Evolutionary conservation across 768 basidiomycete genomes (phyloP), one percentile per base, ranked within the genome.

Genomic region (Nevesoporus exiguus): DNA sequence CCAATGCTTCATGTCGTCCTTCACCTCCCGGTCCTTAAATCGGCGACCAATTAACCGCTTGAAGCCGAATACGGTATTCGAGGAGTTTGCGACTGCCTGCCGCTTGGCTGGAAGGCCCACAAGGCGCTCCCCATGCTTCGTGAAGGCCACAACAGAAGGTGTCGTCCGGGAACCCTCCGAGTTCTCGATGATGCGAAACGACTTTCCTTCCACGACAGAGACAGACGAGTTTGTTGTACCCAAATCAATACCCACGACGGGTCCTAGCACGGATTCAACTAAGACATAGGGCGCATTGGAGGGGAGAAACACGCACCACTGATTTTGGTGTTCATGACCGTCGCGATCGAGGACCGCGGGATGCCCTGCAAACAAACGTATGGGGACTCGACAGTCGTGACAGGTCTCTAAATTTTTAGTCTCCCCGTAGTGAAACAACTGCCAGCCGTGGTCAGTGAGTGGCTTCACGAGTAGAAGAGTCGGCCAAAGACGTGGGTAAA

Each of bases 91-190:
- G 44, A 97, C 92, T 2, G 93, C 94, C 72, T 98, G 96, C 46
- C 95, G 91, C 75, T 98, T 95, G 11, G 96, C 97, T 21, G 96
- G 95, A 40, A 97, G 83, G 73, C 96, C 96, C 55, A 97, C 88
- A 30, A 98, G 80, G 54, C 96, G 93, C 71, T 99, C 97, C 52
- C 93, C 93, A 64, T 98, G 94, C 73, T 98, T 97, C 51, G 97
- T 93, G 81, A 99, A 99, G 36, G 96, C 96, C 61, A 98, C 93
- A 52, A 98, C 93, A 36, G 97, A 99, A 3, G 97, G 97, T 15
- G 97, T 99, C 58, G 97, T 98, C 62, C 97, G 86, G 53, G 90
- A 90, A 78, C 97, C 96, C 77, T 98, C 96, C 6, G 95, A 78
- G 77, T 98, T 98, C 76, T 98, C 97, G 62, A 99, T 88, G 59